phyloP scores from a whole-genome alignment of 345 rosid genomes.

The Arabis alpina region DNA sequence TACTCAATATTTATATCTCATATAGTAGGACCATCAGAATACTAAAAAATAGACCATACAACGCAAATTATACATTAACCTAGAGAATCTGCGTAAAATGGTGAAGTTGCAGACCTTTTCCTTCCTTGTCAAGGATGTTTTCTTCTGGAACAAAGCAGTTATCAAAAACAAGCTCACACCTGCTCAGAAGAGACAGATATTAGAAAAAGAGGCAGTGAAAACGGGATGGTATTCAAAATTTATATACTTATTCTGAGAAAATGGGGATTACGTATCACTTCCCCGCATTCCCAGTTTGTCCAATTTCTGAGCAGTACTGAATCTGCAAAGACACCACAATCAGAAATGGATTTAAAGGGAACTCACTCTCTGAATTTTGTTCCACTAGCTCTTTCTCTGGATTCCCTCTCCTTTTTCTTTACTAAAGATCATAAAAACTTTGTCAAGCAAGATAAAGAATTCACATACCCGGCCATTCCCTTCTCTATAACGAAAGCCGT shows the following conservation, averaged over 20 bases:
- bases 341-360: background rate
- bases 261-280: conserved; percentile 79
- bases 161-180: conserved; percentile 96
- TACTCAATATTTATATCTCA: background rate
- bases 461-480: conserved; percentile 85
- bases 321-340: conserved; percentile 60
- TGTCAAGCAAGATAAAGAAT: conserved; percentile 6
- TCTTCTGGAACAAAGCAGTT: conserved; percentile 87
- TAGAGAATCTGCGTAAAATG: background rate
- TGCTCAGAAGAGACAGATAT: conserved; percentile 48
- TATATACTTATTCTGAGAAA: conserved; percentile 30
- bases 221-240: background rate
- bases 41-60: background rate
- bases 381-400: background rate
- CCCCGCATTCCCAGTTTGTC: conserved; percentile 99
- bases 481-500: conserved; percentile 91
- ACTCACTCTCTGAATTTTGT: conserved; percentile 7
- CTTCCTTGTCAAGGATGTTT: conserved; percentile 86
- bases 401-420: background rate
- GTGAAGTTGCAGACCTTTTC: conserved; percentile 71
- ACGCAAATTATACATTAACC: conserved; percentile 3
- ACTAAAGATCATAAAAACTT: background rate
- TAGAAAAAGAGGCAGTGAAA: conserved; percentile 33
- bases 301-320: conserved; percentile 91
- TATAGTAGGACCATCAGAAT: background rate